phyloP scores from a whole-genome alignment of 768 basidiomycete genomes.

The Leucosporidium scottii region DNA sequence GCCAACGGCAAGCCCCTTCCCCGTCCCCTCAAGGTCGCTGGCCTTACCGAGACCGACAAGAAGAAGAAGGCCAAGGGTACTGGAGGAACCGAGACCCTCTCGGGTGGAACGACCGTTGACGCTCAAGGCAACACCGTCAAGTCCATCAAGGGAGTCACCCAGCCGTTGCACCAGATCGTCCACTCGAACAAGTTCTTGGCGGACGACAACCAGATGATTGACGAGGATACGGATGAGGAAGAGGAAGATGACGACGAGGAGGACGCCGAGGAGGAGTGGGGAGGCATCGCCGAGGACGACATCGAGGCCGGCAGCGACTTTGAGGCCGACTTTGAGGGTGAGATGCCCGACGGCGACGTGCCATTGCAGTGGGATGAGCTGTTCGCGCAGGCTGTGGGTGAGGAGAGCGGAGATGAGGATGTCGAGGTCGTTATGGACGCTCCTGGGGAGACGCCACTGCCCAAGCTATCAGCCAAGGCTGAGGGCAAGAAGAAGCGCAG shows the following conservation, averaged over 20 bases:
- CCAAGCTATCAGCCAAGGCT: conserved; percentile 13
- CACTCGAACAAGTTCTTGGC: conserved; percentile 35
- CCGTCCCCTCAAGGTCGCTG: conserved; percentile 18
- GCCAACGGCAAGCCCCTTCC: conserved; percentile 36
- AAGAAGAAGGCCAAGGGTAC: conserved; percentile 21
- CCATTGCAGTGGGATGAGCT: conserved; percentile 75
- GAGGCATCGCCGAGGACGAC: conserved; percentile 40
- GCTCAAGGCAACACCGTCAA: conserved; percentile 46
- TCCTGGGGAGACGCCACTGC: background rate
- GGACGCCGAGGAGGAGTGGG: conserved; percentile 34
- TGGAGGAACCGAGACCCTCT: conserved; percentile 30
- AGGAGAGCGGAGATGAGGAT: conserved; percentile 34
- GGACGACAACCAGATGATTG: conserved; percentile 30
- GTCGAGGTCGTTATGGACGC: conserved; percentile 22
- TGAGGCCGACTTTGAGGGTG: conserved; percentile 40
- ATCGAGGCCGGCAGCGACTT: conserved; percentile 40
- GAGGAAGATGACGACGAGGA: conserved; percentile 13
- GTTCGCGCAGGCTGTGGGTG: conserved; percentile 49
- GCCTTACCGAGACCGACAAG: background rate
- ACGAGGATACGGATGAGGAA: conserved; percentile 20
- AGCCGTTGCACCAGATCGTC: conserved; percentile 41
- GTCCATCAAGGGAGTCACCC: conserved; percentile 35
- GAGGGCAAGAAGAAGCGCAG: conserved; percentile 19
- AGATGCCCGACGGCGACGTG: conserved; percentile 23
- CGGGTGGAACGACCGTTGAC: conserved; percentile 39